Percentiles rank a stretch among this genome's conserved stretches.
Conservation (phyloP, 768 basidiomycete genomes). For the Antrodiella citrinella region DNA sequence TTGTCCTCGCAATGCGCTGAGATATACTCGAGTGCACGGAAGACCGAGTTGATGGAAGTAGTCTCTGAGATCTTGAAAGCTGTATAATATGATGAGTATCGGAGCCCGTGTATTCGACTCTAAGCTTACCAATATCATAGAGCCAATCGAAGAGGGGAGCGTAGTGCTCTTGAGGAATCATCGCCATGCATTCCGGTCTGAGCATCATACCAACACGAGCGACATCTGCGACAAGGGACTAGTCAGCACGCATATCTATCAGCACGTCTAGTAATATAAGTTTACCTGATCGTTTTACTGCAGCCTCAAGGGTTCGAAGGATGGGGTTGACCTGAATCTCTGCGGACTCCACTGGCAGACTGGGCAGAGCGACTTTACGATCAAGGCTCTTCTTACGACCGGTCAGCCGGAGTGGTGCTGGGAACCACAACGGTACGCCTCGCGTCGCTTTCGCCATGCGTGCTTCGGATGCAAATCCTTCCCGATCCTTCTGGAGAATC, state of each 20-base stretch:
- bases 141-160: conserved; percentile 18
- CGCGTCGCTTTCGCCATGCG: conserved; percentile 8
- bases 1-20: background rate
- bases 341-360: background rate
- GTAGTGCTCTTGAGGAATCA: conserved; percentile 9
- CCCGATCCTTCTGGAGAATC: conserved; percentile 18
- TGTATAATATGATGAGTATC: no score
- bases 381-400: conserved; percentile 11
- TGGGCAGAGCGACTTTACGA: conserved; percentile 6
- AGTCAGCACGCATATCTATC: background rate
- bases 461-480: conserved; percentile 5
- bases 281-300: conserved; percentile 28
- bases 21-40: background rate
- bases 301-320: conserved; percentile 24
- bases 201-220: conserved; percentile 32
- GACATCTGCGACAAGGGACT: conserved; percentile 26
- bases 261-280: background rate
- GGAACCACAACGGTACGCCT: conserved; percentile 27
- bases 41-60: no score
- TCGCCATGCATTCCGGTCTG: conserved; percentile 25
- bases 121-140: background rate
- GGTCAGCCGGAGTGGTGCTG: background rate
- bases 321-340: conserved; percentile 17
- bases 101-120: no score
- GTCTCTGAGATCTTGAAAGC: no score